A percentile compares a stretch with the other conserved stretches of the same genome.
These are phyloP conservation scores for Diutina ranongensis DNA, from an alignment of 1,139 yeast genomes.

Conservation along the genomic window DNA sequence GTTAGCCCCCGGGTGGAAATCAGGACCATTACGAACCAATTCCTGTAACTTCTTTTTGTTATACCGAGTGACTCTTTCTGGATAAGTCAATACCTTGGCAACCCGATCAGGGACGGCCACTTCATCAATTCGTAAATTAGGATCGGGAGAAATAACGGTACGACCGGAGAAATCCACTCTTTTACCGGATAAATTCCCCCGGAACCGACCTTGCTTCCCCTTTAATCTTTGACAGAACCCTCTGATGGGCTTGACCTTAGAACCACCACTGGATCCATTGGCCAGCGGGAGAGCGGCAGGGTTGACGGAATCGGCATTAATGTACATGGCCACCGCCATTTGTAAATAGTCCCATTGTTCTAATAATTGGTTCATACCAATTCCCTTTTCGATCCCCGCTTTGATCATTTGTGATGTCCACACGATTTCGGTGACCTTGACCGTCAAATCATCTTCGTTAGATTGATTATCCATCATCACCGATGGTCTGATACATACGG, in stretches of 20 bases:
- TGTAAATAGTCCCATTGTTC: conserved; percentile 98
- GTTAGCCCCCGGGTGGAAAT: conserved; percentile 92
- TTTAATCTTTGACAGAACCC: conserved; percentile 95
- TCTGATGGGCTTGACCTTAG: conserved; percentile 70
- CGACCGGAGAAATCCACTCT: conserved; percentile 98
- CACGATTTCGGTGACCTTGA: conserved; percentile 89
- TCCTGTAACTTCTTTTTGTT: conserved; percentile 67
- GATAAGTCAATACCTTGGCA: conserved; percentile 90
- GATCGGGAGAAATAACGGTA: conserved; percentile 98
- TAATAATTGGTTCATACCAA: conserved; percentile 84
- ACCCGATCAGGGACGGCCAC: conserved; percentile 98
- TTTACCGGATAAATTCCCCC: conserved; percentile 96
- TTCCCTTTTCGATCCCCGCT: conserved; percentile 92
- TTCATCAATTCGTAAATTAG: conserved; percentile 86
- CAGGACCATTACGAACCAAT: conserved; percentile 76
- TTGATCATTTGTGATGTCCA: conserved; percentile 90
- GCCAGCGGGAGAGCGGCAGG: conserved; percentile 61
- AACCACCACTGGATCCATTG: conserved; percentile 40
- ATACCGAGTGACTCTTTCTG: conserved; percentile 87
- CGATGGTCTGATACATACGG: conserved; percentile 96
- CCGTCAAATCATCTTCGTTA: conserved; percentile 96
- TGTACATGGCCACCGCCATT: conserved; percentile 92
- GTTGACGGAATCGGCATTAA: conserved; percentile 90
- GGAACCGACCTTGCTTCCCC: conserved; percentile 97
- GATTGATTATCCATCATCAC: conserved; percentile 81